Evolutionary conservation across 164 flowering plant genomes (phyloP), one percentile per base, ranked within the genome.

Genomic region (Tinospora cordifolia): DNA sequence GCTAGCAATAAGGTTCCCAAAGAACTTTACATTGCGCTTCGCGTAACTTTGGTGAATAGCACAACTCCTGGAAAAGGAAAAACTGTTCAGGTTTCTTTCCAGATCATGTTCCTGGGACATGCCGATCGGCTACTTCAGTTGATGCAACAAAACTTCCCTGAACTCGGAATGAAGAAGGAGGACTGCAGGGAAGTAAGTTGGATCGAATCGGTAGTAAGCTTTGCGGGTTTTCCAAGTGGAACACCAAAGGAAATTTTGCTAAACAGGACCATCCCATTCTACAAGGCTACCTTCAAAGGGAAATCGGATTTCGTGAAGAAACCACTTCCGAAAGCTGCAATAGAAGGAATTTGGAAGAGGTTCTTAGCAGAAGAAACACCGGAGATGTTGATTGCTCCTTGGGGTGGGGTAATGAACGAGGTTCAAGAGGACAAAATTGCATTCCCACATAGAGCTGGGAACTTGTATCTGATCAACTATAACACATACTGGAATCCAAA

Each of bases 401-500:
- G 27, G 44, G 79, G 75, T 51, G 79, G 79, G 15, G 72, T 66
- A 49, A 72, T 76, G 79, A 72, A 46, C 34, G 79, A 76, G 67
- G 65, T 76, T 2, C 54, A 73, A 12, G 67, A 69, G n/a, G 46
- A 49, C 34, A 70, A 64, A 38, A 54, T 62, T 26, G 73, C 79
- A 0, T 75, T 75, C 66, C 75, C 72, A 71, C 74, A 71, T 41
- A 76, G 78, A 68, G 39, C 7, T 1, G 36, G 36, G 36, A 30
- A 30, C 36, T 30, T 30, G 4, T 30, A 30, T 30, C 36, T 30
- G 36, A 30, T 76, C 8, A 72, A 65, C 6, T 69, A 76, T 58
- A 6, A 24, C 2, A 69, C 65, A 6, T 10, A 12, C n/a, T 76
- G 79, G 79, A 21, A 15, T 3, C 25, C 44, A 30, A 46, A 44